These are phyloP conservation scores for Glebionis coronaria DNA, from an alignment of 129 eudicot genomes.

Conservation along the genomic window DNA sequence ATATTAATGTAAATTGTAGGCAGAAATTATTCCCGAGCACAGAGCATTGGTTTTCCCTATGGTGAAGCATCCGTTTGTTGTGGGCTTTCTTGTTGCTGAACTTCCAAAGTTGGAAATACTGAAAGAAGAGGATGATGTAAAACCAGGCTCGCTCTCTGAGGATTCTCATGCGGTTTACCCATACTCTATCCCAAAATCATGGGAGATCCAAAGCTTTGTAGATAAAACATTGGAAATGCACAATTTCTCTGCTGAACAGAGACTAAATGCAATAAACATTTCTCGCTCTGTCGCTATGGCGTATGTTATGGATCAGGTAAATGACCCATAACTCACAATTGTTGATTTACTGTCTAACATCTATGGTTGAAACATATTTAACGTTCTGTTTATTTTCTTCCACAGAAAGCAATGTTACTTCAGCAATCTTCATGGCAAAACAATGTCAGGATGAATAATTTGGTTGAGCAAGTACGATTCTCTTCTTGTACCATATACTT, in stretches of 20 bases:
- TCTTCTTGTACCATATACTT: conserved; percentile 3
- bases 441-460: conserved; percentile 79
- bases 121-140: conserved; percentile 39
- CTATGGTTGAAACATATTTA: background rate
- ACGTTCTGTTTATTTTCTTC: conserved; percentile 18
- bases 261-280: conserved; percentile 70
- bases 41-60: conserved; percentile 87
- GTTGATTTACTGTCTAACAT: background rate
- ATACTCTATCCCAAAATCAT: conserved; percentile 44
- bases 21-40: conserved; percentile 74
- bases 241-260: conserved; percentile 71
- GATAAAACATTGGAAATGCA: conserved; percentile 47
- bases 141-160: conserved; percentile 40
- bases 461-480: conserved; percentile 92
- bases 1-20: conserved; percentile 62
- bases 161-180: conserved; percentile 56
- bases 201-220: conserved; percentile 45
- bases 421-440: conserved; percentile 99
- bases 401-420: conserved; percentile 87
- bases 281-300: conserved; percentile 94
- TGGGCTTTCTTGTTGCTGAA: conserved; percentile 96
- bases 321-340: conserved; percentile 1
- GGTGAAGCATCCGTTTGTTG: conserved; percentile 96
- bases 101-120: conserved; percentile 54
- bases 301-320: conserved; percentile 99